Evolutionary conservation across 352 stramenopile species (phyloP), one percentile per base, ranked within the genome.

Genomic region (Pythium rishiriense): DNA sequence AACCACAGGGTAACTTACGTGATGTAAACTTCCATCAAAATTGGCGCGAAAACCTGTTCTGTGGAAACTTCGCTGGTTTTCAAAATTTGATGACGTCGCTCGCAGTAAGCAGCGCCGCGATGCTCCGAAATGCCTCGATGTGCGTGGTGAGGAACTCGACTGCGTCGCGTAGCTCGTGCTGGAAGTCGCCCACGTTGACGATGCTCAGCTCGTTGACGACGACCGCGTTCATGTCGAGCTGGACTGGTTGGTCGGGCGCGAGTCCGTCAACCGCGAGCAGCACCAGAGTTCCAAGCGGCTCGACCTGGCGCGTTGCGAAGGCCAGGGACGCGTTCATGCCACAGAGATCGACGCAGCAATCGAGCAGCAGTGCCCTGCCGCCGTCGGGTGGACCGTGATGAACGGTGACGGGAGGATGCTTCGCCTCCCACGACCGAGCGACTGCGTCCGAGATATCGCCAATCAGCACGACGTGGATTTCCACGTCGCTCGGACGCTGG

Each of bases 161-260:
- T 0, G 78, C 78, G 4, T 65, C 66, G 3, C 74, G 43, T 21
- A 83, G 29, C 22, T 77, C 61, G 2, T 25, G 55, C 6, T 43
- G 61, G 45, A 72, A 78, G 62, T 86, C 75, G 37, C 69, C 53
- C 14, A 90, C 57, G 10, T 51, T 70, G 43, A 70, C 47, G 22
- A 92, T 5, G 28, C 75, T 66, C 28, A 93, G 73, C 33, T 93
- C 84, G 21, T 81, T 79, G 17, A 93, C 81, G 19, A 91, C 84
- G 8, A 93, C 72, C 2, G 72, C 46, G 43, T 93, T 93, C 76
- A 93, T 83, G 60, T 90, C 73, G 68, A 92, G 75, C 19, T 67
- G 47, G 3, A 63, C 50, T 3, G 46, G 14, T 11, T 43, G 24
- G 3, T 10, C 35, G 35, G 14, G 12, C 14, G 2, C 41, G 17